Evolutionary conservation across 495 filamentous ascomycete species (phyloP).

Genomic region (Penicillium parvum): DNA sequence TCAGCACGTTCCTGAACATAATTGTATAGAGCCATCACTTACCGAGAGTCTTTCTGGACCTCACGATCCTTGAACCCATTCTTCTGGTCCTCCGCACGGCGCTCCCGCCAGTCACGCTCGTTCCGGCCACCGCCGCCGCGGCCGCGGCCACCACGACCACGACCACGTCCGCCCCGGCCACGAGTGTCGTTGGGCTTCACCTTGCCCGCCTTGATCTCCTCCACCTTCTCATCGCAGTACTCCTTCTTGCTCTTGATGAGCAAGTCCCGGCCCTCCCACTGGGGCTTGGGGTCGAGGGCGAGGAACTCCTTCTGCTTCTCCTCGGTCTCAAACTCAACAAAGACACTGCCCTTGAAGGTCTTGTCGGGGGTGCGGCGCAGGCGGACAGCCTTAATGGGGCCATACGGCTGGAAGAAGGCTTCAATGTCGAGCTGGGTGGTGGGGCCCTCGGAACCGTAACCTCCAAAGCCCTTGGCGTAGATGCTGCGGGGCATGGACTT

Average conservation of each 20-base stretch:
- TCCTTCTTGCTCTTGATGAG: slow-evolving; percentile 77
- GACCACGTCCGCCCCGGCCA: slow-evolving; percentile 30
- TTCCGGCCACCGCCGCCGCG: slow-evolving; percentile 33
- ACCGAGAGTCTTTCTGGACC: slow-evolving; percentile 45
- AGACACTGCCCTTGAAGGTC: slow-evolving; percentile 88
- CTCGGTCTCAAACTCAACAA: slow-evolving; percentile 80
- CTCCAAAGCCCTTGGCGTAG: slow-evolving; percentile 87
- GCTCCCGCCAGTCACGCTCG: slow-evolving; percentile 63
- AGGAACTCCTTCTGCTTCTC: slow-evolving; percentile 75
- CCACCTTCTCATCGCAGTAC: slow-evolving; percentile 75
- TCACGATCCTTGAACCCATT: slow-evolving; percentile 50
- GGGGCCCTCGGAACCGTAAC: slow-evolving; percentile 74
- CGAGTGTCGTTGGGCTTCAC: slow-evolving; percentile 50
- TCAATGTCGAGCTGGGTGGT: slow-evolving; percentile 90
- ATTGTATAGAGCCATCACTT: slow-evolving; percentile 6
- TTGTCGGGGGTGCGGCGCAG: slow-evolving; percentile 69
- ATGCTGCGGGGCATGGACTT: slow-evolving; percentile 56
- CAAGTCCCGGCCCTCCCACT: slow-evolving; percentile 69
- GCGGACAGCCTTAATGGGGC: slow-evolving; percentile 75
- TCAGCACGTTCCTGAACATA: background rate
- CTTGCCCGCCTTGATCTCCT: slow-evolving; percentile 69
- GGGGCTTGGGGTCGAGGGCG: slow-evolving; percentile 71
- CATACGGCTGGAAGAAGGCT: slow-evolving; percentile 79
- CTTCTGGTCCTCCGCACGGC: slow-evolving; percentile 61
- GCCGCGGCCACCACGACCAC: slow-evolving; percentile 28